These are phyloP conservation scores for Candida labiduridarum DNA, from an alignment of 1,139 yeast genomes.

Conservation along the genomic window DNA sequence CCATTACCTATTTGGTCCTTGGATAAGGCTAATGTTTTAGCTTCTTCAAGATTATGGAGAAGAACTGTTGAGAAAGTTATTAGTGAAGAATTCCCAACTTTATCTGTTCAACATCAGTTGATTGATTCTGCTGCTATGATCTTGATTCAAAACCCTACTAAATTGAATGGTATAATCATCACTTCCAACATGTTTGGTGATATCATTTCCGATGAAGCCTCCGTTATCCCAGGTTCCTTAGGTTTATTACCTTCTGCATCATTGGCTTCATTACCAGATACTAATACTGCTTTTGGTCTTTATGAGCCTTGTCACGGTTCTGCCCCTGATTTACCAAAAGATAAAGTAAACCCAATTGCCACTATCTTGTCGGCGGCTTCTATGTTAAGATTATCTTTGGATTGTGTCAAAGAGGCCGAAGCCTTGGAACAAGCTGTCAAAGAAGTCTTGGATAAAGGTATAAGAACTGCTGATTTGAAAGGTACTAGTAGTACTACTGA, in stretches of 20 bases:
- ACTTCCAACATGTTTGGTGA: conserved; percentile 98
- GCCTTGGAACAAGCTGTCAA: conserved; percentile 90
- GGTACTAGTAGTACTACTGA: conserved; percentile 80
- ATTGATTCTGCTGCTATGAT: conserved; percentile 99
- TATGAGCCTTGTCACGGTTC: conserved; percentile 99
- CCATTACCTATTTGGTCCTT: conserved; percentile 94
- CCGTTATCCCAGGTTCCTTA: conserved; percentile 95
- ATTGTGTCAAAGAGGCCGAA: conserved; percentile 79
- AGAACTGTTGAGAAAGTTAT: conserved; percentile 86
- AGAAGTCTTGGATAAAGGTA: conserved; percentile 75
- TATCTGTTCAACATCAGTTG: conserved; percentile 85
- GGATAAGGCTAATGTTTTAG: conserved; percentile 96
- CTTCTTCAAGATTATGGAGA: conserved; percentile 96
- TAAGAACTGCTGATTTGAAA: conserved; percentile 89
- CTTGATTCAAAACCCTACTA: conserved; percentile 84
- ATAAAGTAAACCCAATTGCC: conserved; percentile 93
- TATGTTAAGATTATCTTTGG: conserved; percentile 92
- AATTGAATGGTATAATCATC: conserved; percentile 86
- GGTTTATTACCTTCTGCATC: conserved; percentile 97
- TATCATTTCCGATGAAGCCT: conserved; percentile 95
- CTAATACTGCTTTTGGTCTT: conserved; percentile 89
- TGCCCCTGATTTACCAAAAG: conserved; percentile 88
- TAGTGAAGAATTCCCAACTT: conserved; percentile 83
- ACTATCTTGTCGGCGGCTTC: conserved; percentile 93
- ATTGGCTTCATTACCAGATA: conserved; percentile 91